Conservation (phyloP, 164 flowering plant genomes). For the Berberis thunbergii region DNA sequence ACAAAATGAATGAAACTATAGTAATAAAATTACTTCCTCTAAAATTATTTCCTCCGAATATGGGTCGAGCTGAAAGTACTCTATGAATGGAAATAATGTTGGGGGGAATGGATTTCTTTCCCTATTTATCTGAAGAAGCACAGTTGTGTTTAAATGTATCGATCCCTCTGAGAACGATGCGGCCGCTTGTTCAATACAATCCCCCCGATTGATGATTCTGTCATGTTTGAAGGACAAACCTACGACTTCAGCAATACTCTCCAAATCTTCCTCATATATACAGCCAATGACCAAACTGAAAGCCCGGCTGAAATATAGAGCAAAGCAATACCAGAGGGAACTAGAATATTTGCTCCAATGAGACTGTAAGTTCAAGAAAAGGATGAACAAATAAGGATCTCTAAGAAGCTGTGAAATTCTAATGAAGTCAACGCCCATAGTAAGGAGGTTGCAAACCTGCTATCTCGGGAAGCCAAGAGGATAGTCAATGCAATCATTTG, state of each 20-base stretch:
- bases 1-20: not conserved
- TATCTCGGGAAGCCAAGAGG: conserved; percentile 74
- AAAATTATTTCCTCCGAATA: no score
- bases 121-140: no score
- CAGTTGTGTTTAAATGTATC: no score
- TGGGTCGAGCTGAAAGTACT: no score
- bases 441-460: conserved; percentile 38
- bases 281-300: conserved; percentile 77
- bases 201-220: not conserved
- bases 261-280: conserved; percentile 84
- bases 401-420: no score
- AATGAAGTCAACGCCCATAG: no score
- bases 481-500: conserved; percentile 90
- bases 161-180: no score
- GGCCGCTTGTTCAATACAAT: not conserved
- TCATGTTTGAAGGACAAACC: not conserved
- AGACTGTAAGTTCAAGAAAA: conserved; percentile 30
- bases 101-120: no score
- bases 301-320: conserved; percentile 88
- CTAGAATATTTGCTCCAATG: conserved; percentile 42
- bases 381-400: no score
- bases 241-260: conserved; percentile 60
- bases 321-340: conserved; percentile 55
- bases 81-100: no score
- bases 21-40: no score